Evolutionary conservation across 2,329 filamentous ascomycete species (phyloP).

Genomic region (Colletotrichum sp.): DNA sequence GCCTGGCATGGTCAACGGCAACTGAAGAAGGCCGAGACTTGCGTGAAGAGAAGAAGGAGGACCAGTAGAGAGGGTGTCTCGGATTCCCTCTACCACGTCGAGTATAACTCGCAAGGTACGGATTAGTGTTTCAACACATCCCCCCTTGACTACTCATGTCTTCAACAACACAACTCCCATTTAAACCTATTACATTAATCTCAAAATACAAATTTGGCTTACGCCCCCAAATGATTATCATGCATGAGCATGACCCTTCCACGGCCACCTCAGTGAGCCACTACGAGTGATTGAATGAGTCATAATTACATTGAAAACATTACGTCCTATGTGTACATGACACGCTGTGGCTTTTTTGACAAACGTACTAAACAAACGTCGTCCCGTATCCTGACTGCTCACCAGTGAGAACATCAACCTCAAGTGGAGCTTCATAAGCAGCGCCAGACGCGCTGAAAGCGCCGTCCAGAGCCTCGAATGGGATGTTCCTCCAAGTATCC

Average conservation of each 20-base stretch:
- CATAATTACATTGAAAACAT: background rate
- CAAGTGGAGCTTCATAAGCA: slow-evolving; percentile 1
- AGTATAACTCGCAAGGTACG: background rate
- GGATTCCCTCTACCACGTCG: background rate
- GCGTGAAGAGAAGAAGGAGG: background rate
- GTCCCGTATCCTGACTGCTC: background rate
- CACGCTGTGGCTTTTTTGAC: too few relatives aligned
- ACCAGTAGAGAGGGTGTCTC: background rate
- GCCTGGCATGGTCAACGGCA: background rate
- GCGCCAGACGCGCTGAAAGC: slow-evolving; percentile 20
- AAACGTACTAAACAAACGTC: background rate
- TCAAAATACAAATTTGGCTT: background rate
- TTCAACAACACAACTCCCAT: background rate
- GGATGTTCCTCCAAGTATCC: slow-evolving; percentile 24
- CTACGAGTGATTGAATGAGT: rapidly evolving
- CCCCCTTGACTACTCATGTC: background rate
- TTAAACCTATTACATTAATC: background rate
- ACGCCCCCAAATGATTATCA: background rate
- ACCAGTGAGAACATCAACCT: background rate
- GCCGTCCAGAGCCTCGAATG: slow-evolving; percentile 30
- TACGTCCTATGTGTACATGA: background rate
- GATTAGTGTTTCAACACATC: background rate
- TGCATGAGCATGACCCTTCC: background rate
- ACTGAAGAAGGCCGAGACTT: background rate
- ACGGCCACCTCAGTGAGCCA: rapidly evolving